Evolutionary conservation across 768 basidiomycete genomes (phyloP).

Genomic region (Rhodotorula babjevae): DNA sequence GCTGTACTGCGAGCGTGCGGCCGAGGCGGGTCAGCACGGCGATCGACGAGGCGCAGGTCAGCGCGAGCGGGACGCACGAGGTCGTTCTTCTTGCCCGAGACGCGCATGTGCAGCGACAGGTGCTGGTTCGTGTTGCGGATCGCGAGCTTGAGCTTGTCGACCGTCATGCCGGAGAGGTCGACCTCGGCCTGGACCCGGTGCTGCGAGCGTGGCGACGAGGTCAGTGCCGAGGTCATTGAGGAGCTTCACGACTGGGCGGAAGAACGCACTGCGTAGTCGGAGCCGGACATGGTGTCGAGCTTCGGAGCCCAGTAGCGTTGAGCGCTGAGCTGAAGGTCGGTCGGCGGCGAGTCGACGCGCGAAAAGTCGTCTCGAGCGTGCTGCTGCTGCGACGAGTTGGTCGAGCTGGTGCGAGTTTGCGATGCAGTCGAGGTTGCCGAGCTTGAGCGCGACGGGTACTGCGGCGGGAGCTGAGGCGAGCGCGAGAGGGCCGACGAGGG

Average conservation of each 20-base stretch:
- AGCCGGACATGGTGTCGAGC: not conserved
- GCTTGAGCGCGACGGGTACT: not conserved
- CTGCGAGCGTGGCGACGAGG: not conserved
- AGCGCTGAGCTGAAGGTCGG: not conserved
- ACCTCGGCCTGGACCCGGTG: not conserved
- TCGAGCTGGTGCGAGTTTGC: not conserved
- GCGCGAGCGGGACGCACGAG: slow-evolving; percentile 11
- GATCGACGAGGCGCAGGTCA: not conserved
- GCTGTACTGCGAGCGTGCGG: not conserved
- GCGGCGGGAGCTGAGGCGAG: not conserved
- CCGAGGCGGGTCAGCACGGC: too few relatives aligned
- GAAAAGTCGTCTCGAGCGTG: not conserved
- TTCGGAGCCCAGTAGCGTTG: not conserved
- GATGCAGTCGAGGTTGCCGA: not conserved
- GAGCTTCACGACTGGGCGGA: too few relatives aligned
- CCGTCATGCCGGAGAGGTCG: slow-evolving; percentile 14
- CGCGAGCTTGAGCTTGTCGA: slow-evolving; percentile 33
- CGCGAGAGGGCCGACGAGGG: not conserved
- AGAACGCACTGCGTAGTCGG: not conserved
- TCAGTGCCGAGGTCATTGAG: not conserved
- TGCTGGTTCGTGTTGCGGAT: slow-evolving; percentile 24
- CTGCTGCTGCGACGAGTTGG: not conserved
- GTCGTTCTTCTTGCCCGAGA: slow-evolving; percentile 29
- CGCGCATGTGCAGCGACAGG: not conserved
- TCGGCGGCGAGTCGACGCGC: not conserved